Evolutionary conservation across 2,329 filamentous ascomycete genomes (phyloP), one percentile per base, ranked within the genome.

Genomic region (Aspergillus felis): DNA sequence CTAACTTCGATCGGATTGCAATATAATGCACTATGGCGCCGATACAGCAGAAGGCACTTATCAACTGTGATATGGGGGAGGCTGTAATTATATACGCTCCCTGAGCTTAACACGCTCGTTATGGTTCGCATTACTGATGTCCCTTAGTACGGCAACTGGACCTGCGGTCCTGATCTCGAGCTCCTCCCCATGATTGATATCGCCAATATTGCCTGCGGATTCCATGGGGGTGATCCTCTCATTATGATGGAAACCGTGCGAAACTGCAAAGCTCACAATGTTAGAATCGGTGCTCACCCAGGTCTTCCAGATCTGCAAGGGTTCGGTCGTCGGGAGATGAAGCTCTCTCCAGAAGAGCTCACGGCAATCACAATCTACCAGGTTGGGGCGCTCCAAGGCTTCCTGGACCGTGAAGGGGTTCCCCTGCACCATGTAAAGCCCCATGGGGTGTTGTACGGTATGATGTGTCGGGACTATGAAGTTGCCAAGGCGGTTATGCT

Each of bases 291-390:
- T 7, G 86, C 86, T 0, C 86, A 89, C 63, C 86, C 86, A 0
- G 84, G 85, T 1, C 75, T 87, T 0, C 84, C 83, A n/a, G 86
- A 88, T 66, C 77, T 87, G 24, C 79, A 84, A 71, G 86, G 86
- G 8, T 88, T 88, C 63, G 86, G 86, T 2, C 76, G 86, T 1
- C 79, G 86, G 20, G 81, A 84, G 60, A 87, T 88, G 69, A 81
- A 83, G 48, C 77, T 88, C 64, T 73, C 77, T 1, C 77, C 82
- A 1, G 81, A 82, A 20, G 84, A 87, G 62, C 74, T 84, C 59
- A 82, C 81, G 1, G 82, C 83, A 7, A 80, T 82, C 60, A 78
- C 82, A 0, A 71, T 85, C 32, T 88, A 88, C 69, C 86, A 88
- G 66, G 80, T 88, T 35, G 86, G 86, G 1, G 84, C 85, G 0